Evolutionary conservation across 352 stramenopile species (phyloP).

Genomic region (Globisporangium okanoganense): DNA sequence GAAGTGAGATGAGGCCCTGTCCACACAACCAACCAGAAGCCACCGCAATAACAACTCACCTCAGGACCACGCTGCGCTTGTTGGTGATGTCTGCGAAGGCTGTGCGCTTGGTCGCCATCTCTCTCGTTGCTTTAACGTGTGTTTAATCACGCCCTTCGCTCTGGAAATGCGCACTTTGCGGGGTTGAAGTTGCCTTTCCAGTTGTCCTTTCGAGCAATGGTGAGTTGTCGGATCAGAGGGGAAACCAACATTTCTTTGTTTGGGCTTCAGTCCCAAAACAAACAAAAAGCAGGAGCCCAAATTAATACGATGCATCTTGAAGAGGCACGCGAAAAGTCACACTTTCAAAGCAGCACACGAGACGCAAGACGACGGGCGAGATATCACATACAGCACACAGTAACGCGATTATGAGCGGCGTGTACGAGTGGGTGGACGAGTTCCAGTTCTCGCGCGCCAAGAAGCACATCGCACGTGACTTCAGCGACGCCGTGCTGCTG

Average conservation of each 20-base stretch:
- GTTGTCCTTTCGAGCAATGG: not conserved
- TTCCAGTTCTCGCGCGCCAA: conserved; percentile 42
- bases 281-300: too few relatives aligned
- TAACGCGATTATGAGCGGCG: conserved; percentile 16
- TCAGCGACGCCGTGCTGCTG: conserved; percentile 50
- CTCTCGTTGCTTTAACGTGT: not conserved
- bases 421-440: conserved; percentile 37
- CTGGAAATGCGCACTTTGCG: not conserved
- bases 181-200: conserved; percentile 17
- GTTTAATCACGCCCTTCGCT: too few relatives aligned
- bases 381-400: not conserved
- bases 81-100: conserved; percentile 9
- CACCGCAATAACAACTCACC: not conserved
- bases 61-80: not conserved
- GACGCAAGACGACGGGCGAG: not conserved
- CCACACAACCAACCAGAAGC: not conserved
- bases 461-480: conserved; percentile 38
- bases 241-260: too few relatives aligned
- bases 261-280: too few relatives aligned
- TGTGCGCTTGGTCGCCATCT: not conserved
- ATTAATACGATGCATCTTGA: too few relatives aligned
- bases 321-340: not conserved
- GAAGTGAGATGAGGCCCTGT: not conserved
- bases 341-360: not conserved
- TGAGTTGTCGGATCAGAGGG: conserved; percentile 3